Conservation (phyloP, 179 eudicot species). For the Actinidia arguta region DNA sequence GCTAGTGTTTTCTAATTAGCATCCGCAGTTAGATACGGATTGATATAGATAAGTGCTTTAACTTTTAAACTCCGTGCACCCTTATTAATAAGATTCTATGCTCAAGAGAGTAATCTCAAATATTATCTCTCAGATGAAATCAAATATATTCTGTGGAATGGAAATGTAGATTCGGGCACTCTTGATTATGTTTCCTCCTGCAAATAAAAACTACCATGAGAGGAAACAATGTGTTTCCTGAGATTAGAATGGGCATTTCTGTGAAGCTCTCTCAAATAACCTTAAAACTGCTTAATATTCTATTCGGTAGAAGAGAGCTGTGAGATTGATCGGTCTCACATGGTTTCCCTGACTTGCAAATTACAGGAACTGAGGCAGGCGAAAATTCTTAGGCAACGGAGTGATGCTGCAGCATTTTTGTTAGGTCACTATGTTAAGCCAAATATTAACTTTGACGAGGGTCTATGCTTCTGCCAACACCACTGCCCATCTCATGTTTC, state of each 20-base stretch:
- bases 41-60: no score
- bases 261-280: not conserved
- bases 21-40: no score
- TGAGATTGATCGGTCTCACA: not conserved
- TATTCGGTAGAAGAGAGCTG: not conserved
- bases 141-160: not conserved
- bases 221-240: not conserved
- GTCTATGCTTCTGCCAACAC: not conserved
- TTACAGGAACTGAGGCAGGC: conserved; percentile 32
- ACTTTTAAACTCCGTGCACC: no score
- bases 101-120: no score
- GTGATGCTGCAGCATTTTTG: conserved; percentile 6
- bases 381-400: conserved; percentile 35
- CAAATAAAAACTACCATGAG: not conserved
- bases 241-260: not conserved
- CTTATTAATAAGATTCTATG: no score
- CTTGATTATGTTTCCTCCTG: not conserved
- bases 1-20: no score
- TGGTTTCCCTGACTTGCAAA: not conserved
- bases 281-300: not conserved
- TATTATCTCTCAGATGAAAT: not conserved
- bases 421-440: not conserved
- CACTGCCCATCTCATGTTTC: not conserved
- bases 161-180: not conserved
- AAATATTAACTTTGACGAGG: not conserved